Evolutionary conservation across 108 stramenopile species (phyloP).

Genomic region (Pseudonitzschia multiseries): DNA sequence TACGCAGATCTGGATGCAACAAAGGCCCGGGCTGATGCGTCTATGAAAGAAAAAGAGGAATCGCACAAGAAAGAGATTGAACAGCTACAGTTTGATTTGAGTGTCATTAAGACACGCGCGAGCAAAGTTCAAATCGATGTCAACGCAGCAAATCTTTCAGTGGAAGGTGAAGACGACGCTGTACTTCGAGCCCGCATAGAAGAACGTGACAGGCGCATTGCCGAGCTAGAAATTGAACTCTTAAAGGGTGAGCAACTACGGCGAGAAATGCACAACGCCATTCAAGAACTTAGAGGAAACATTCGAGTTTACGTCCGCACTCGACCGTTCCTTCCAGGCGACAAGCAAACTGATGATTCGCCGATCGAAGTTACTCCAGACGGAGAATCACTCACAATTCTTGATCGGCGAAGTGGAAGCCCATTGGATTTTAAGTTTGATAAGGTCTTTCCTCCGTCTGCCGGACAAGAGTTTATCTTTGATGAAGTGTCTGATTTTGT

Average conservation of each 20-base stretch:
- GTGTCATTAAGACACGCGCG: slow-evolving; percentile 82
- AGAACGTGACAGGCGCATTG: slow-evolving; percentile 74
- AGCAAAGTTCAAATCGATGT: slow-evolving; percentile 52
- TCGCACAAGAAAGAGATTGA: slow-evolving; percentile 67
- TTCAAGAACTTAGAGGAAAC: slow-evolving; percentile 95
- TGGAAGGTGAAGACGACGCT: slow-evolving; percentile 78
- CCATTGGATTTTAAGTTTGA: slow-evolving; percentile 82
- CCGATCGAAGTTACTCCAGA: slow-evolving; percentile 50
- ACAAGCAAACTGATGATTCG: slow-evolving; percentile 49
- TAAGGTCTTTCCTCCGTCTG: slow-evolving; percentile 89
- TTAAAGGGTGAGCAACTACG: slow-evolving; percentile 83
- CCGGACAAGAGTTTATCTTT: slow-evolving; percentile 91
- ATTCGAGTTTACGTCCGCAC: slow-evolving; percentile 94
- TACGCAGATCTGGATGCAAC: slow-evolving; percentile 82
- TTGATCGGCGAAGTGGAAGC: slow-evolving; percentile 41
- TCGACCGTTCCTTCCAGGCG: slow-evolving; percentile 88
- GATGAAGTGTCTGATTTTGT: slow-evolving; percentile 96
- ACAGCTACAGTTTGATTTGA: slow-evolving; percentile 80
- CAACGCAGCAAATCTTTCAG: slow-evolving; percentile 27
- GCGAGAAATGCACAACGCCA: slow-evolving; percentile 88
- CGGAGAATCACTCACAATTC: slow-evolving; percentile 55
- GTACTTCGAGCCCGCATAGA: slow-evolving; percentile 87
- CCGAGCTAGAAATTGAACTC: slow-evolving; percentile 80
- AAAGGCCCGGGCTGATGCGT: slow-evolving; percentile 70
- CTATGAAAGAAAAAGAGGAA: slow-evolving; percentile 60